These are phyloP conservation scores for Pythium folliculosum DNA, from an alignment of 352 stramenopile genomes.

Conservation along the genomic window DNA sequence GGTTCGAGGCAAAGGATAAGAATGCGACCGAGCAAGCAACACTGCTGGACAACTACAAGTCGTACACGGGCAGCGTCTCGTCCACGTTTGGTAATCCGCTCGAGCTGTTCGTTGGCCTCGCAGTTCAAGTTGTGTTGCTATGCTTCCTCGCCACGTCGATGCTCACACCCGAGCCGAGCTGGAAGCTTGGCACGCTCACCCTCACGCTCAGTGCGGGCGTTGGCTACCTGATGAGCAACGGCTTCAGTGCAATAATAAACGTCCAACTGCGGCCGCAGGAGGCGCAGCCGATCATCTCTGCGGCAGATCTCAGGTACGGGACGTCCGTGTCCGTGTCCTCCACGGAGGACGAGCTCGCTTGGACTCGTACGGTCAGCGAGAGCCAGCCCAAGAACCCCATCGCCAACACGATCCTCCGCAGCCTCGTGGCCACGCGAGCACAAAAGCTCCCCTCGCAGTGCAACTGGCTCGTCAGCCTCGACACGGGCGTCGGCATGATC, in stretches of 20 bases:
- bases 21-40: not conserved
- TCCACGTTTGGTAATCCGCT: conserved; percentile 4
- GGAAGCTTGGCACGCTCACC: not conserved
- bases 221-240: conserved; percentile 9
- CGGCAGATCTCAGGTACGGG: not conserved
- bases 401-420: conserved; percentile 12
- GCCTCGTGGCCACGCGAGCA: not conserved
- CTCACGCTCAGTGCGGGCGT: not conserved
- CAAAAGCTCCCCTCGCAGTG: not conserved
- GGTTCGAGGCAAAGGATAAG: conserved; percentile 5
- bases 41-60: conserved; percentile 22
- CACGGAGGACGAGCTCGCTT: not conserved
- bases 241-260: conserved; percentile 15
- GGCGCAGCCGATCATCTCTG: not conserved
- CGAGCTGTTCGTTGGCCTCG: not conserved
- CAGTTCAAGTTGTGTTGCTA: not conserved
- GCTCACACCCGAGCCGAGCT: not conserved
- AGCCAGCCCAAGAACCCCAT: not conserved
- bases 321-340: not conserved
- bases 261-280: conserved; percentile 7
- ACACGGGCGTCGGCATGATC: not conserved
- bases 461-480: not conserved
- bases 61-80: conserved; percentile 2
- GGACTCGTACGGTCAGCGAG: conserved; percentile 7
- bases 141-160: not conserved